Evolutionary conservation across 768 basidiomycete genomes (phyloP).

Genomic region (Crepidotus variabilis): DNA sequence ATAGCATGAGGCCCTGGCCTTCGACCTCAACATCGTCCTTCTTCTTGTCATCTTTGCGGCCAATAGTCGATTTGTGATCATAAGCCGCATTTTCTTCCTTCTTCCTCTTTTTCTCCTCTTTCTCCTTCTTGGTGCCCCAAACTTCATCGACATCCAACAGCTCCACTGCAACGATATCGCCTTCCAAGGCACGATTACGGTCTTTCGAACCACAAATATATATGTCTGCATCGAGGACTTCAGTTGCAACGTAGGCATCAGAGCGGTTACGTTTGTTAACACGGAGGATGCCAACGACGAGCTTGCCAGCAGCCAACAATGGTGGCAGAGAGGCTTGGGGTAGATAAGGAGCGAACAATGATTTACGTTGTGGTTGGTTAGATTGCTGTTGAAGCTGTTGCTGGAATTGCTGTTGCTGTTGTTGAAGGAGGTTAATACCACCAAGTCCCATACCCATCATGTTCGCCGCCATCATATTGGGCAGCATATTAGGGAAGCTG

Average conservation of each 20-base stretch:
- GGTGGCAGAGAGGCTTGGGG: slow-evolving; percentile 97
- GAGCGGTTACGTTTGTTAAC: slow-evolving; percentile 99
- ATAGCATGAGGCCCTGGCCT: slow-evolving; percentile 93
- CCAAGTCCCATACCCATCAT: slow-evolving; percentile 90
- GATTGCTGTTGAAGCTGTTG: slow-evolving; percentile 93
- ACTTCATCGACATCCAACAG: slow-evolving; percentile 97
- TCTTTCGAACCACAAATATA: slow-evolving; percentile 99
- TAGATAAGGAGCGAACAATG: slow-evolving; percentile 96
- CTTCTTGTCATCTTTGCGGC: slow-evolving; percentile 97
- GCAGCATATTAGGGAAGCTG: slow-evolving; percentile 97
- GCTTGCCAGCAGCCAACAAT: slow-evolving; percentile 91
- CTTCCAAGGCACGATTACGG: slow-evolving; percentile 96
- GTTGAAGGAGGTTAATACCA: slow-evolving; percentile 82
- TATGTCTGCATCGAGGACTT: slow-evolving; percentile 97
- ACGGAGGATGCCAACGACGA: slow-evolving; percentile 94
- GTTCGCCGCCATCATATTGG: slow-evolving; percentile 95
- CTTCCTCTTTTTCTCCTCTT: slow-evolving; percentile 99
- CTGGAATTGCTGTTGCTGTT: slow-evolving; percentile 94
- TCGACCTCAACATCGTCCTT: slow-evolving; percentile 99
- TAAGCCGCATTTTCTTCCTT: slow-evolving; percentile 99
- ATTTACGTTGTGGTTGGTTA: slow-evolving; percentile 93
- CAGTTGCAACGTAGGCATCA: slow-evolving; percentile 97
- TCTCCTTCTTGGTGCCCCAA: slow-evolving; percentile 99
- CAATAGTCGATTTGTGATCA: slow-evolving; percentile 70
- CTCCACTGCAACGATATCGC: slow-evolving; percentile 97